phyloP scores from a whole-genome alignment of 164 flowering plant genomes.

The Vitis amurensis region DNA sequence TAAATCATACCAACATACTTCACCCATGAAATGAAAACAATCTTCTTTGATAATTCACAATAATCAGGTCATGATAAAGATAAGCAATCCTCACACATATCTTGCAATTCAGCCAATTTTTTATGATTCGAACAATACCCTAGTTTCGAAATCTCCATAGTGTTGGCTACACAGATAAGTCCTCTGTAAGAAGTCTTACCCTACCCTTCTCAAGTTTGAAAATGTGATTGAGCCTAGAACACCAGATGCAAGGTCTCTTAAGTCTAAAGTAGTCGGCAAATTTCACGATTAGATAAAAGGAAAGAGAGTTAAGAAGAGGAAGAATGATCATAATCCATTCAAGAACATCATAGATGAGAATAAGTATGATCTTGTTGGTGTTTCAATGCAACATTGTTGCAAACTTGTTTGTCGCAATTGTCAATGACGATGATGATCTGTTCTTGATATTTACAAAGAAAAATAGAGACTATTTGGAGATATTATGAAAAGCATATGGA shows the following conservation, averaged over 20 bases:
- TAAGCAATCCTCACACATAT: conserved; percentile 83
- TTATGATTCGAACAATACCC: conserved; percentile 65
- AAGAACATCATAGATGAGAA: conserved; percentile 66
- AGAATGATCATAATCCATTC: conserved; percentile 82
- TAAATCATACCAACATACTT: conserved; percentile 38
- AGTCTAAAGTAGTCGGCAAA: conserved; percentile 81
- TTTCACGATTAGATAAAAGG: conserved; percentile 66
- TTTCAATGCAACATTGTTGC: conserved; percentile 58
- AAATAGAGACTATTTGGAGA: conserved; percentile 1
- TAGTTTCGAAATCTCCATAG: conserved; percentile 69
- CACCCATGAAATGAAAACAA: conserved; percentile 44
- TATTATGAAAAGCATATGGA: conserved; percentile 6
- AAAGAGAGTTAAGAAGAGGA: conserved; percentile 78
- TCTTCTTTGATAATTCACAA: conserved; percentile 16
- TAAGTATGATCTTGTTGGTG: conserved; percentile 54
- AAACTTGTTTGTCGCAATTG: conserved; percentile 65
- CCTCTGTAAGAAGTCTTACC: conserved; percentile 33
- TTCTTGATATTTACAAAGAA: conserved; percentile 19
- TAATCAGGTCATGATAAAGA: conserved; percentile 34
- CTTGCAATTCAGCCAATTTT: conserved; percentile 49
- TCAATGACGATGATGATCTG: conserved; percentile 1
- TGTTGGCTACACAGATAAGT: conserved; percentile 74
- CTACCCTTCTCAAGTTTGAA: conserved; percentile 34
- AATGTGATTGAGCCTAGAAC: conserved; percentile 69
- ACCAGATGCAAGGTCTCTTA: conserved; percentile 79